Percentiles rank a stretch among this genome's conserved stretches.
phyloP scores from a whole-genome alignment of 345 rosid species.

The Gossypium bickii region DNA sequence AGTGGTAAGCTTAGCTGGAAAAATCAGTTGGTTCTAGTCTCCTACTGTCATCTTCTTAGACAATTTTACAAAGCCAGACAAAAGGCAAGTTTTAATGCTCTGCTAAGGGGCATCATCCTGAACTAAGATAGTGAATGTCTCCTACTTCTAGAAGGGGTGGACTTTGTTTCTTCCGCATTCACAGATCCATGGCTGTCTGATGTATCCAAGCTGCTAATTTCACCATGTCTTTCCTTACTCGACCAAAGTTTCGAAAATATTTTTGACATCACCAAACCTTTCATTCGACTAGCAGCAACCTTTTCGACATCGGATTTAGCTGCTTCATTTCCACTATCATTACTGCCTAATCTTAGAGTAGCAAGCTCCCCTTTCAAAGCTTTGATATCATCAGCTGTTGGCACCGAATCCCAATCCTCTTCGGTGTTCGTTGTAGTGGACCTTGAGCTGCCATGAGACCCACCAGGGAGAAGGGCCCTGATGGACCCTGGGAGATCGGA shows the following conservation, averaged over 20 bases:
- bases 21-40: too few species aligned
- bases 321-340: slow-evolving; percentile 22
- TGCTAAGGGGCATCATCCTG: too few species aligned
- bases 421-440: slow-evolving; percentile 74
- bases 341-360: slow-evolving; percentile 30
- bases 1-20: too few species aligned
- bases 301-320: slow-evolving; percentile 34
- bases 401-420: slow-evolving; percentile 85
- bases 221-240: slow-evolving; percentile 54
- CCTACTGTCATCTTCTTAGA: too few species aligned
- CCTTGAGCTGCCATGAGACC: slow-evolving; percentile 82
- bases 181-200: slow-evolving; percentile 65
- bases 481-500: slow-evolving; percentile 55
- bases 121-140: slow-evolving; percentile 50
- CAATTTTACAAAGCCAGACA: too few species aligned
- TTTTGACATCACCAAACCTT: slow-evolving; percentile 52
- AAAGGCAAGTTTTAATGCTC: too few species aligned
- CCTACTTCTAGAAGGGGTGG: slow-evolving; percentile 67
- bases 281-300: slow-evolving; percentile 38
- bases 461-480: slow-evolving; percentile 42
- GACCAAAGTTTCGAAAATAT: slow-evolving; percentile 61
- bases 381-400: slow-evolving; percentile 65
- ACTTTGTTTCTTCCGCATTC: slow-evolving; percentile 62
- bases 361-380: slow-evolving; percentile 69
- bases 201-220: slow-evolving; percentile 63